Evolutionary conservation across 768 basidiomycete genomes (phyloP), one percentile per base, ranked within the genome.

Genomic region (Kwoniella newhampshirensis): DNA sequence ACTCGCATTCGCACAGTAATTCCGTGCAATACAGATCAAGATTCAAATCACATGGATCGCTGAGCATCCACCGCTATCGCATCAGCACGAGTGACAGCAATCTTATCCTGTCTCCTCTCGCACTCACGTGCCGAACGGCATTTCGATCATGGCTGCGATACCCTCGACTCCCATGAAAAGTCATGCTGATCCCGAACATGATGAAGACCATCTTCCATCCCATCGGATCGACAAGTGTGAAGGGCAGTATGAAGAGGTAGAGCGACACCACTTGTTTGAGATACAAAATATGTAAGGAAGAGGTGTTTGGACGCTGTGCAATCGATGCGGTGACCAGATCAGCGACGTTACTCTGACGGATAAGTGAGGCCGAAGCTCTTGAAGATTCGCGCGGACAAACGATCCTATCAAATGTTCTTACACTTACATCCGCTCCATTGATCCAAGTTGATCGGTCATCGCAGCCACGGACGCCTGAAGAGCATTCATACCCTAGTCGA

Each of bases 181-280:
- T 70, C 43, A 67, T 62, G 6, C 61, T 88, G 83, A 20, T 60
- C 23, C 57, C 51, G 11, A 89, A 91, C 18, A 90, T 85, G 23
- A 92, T 81, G n/a, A 88, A 88, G 9, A 94, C 81, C 71, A 87
- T 88, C 44, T 81, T 82, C 87, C 89, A 91, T 20, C 69, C 86
- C 65, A 93, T 80, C 43, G 91, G 86, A 52, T 85, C 82, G 42
- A 92, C 84, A 27, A 97, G 82, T 1, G 88, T 88, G 65, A 93
- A 83, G 4, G 94, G 94, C 7, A 98, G 81, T 18, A 89, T 85
- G 71, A 92, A 91, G 7, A 98, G 84, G 78, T 94, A 96, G 0
- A 94, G 77, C 1, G 88, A 87, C n/a, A 94, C 89, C 63, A 87
- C 89, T 85, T 97, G 93, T 75, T 94, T 93, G 68, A 94, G 79